These are phyloP conservation scores for Rosa hybrid DNA, from an alignment of 331 rosid species.

Conservation along the genomic window DNA sequence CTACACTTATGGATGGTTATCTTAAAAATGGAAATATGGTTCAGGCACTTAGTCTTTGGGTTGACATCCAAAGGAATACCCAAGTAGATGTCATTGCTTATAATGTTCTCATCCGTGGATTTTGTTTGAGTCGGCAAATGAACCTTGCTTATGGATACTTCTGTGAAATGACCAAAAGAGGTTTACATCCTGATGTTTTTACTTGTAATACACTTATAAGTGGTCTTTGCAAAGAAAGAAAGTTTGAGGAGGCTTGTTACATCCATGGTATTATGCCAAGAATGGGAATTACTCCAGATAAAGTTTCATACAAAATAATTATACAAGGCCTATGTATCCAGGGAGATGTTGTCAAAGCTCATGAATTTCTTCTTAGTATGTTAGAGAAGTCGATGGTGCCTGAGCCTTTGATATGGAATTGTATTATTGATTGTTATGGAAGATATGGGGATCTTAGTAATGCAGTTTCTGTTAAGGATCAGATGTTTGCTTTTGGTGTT, in stretches of 20 bases:
- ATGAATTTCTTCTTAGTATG: slow-evolving; percentile 53
- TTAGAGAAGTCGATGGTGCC: slow-evolving; percentile 57
- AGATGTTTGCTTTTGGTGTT: slow-evolving; percentile 65
- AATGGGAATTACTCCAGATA: slow-evolving; percentile 69
- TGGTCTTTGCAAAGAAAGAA: slow-evolving; percentile 66
- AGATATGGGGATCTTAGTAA: slow-evolving; percentile 55
- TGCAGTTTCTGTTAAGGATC: slow-evolving; percentile 56
- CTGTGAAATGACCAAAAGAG: slow-evolving; percentile 79
- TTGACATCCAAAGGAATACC: slow-evolving; percentile 46
- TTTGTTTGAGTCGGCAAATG: slow-evolving; percentile 53
- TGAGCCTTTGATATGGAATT: slow-evolving; percentile 65
- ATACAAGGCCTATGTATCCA: slow-evolving; percentile 64
- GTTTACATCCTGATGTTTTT: slow-evolving; percentile 65
- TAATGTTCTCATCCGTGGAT: slow-evolving; percentile 80
- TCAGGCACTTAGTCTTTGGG: slow-evolving; percentile 69
- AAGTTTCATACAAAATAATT: slow-evolving; percentile 58
- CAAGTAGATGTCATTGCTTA: slow-evolving; percentile 71
- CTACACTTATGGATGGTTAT: slow-evolving; percentile 66
- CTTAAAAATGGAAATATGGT: slow-evolving; percentile 53
- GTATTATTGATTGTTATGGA: slow-evolving; percentile 62
- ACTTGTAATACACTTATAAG: slow-evolving; percentile 72
- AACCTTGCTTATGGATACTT: slow-evolving; percentile 54
- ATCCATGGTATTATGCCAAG: slow-evolving; percentile 55
- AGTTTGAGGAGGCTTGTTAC: slow-evolving; percentile 57
- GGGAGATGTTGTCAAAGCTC: slow-evolving; percentile 58